Percentiles rank a stretch among this genome's conserved stretches.
phyloP scores from a whole-genome alignment of 2,329 filamentous ascomycete genomes.

The Colletotrichum abscissum region DNA sequence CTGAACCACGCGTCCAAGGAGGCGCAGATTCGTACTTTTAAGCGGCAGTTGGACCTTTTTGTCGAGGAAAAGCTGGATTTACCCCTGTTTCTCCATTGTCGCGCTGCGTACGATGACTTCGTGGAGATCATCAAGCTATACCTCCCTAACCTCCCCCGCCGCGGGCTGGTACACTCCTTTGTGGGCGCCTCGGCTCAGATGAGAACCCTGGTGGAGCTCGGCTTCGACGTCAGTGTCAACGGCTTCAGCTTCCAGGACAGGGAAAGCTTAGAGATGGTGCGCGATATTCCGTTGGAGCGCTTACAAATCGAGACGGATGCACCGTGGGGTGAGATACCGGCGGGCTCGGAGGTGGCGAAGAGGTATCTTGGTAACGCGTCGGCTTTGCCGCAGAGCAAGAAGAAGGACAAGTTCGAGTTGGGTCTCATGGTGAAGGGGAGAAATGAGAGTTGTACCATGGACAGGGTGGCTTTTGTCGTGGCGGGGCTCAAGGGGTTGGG shows the following conservation, averaged over 20 bases:
- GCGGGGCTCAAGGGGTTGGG: constrained; percentile 57
- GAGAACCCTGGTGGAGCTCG: constrained; percentile 48
- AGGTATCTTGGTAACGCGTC: constrained; percentile 52
- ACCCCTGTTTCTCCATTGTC: constrained; percentile 55
- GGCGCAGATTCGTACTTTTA: constrained; percentile 52
- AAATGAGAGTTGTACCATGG: constrained; percentile 62
- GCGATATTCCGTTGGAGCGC: constrained; percentile 49
- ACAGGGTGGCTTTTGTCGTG: constrained; percentile 57
- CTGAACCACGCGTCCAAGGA: constrained; percentile 54
- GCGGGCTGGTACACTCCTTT: constrained; percentile 53
- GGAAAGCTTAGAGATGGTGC: constrained; percentile 54
- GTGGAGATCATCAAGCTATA: constrained; percentile 53
- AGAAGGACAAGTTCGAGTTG: constrained; percentile 59
- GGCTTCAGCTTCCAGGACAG: constrained; percentile 56
- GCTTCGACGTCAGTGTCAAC: constrained; percentile 60
- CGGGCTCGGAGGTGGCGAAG: constrained; percentile 49
- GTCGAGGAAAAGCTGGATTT: constrained; percentile 44
- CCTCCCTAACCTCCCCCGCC: constrained; percentile 46
- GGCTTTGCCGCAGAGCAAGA: constrained; percentile 54
- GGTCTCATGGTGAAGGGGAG: constrained; percentile 61
- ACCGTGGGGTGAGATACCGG: constrained; percentile 58
- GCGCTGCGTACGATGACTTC: constrained; percentile 56
- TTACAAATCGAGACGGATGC: constrained; percentile 61
- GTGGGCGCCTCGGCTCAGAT: constrained; percentile 53
- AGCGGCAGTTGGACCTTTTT: constrained; percentile 53